A percentile compares a stretch with the other conserved stretches of the same genome.
Conservation (phyloP, 2,329 filamentous ascomycete genomes). For the Lachnellula arida region DNA sequence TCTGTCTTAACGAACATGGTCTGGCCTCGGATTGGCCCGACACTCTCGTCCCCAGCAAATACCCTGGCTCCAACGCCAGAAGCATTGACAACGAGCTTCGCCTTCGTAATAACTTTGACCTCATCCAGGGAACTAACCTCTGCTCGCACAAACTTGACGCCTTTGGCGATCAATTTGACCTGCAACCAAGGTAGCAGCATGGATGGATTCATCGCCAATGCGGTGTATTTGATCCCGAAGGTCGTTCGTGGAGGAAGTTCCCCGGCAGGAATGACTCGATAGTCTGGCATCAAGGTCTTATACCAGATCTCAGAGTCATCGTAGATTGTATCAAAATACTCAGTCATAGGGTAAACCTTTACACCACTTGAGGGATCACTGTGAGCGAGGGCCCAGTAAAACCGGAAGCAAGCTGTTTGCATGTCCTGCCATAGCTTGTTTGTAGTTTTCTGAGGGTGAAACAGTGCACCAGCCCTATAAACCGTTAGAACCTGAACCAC, state of each 20-base stretch:
- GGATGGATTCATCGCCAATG: slow-evolving; percentile 23
- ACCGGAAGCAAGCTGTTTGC: slow-evolving; percentile 21
- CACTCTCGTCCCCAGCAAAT: slow-evolving; percentile 16
- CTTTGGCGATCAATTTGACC: slow-evolving; percentile 9
- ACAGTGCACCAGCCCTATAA: slow-evolving; percentile 25
- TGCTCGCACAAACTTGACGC: slow-evolving; percentile 21
- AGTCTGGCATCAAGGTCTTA: slow-evolving; percentile 20
- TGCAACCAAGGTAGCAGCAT: slow-evolving; percentile 22
- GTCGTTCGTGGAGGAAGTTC: slow-evolving; percentile 15
- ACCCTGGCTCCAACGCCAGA: slow-evolving; percentile 21
- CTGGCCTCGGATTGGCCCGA: slow-evolving; percentile 21
- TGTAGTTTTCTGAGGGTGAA: slow-evolving; percentile 22
- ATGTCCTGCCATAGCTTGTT: slow-evolving; percentile 15
- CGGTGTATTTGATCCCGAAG: slow-evolving; percentile 21
- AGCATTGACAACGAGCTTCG: slow-evolving; percentile 23
- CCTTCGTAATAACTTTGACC: slow-evolving; percentile 6
- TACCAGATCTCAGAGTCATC: slow-evolving; percentile 21
- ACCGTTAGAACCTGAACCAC: background rate
- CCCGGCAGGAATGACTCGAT: slow-evolving; percentile 6
- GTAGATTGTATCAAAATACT: slow-evolving; percentile 19
- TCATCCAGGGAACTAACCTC: slow-evolving; percentile 14
- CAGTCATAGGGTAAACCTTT: slow-evolving; percentile 22
- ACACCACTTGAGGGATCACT: slow-evolving; percentile 20
- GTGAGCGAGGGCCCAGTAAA: slow-evolving; percentile 20
- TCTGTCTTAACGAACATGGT: slow-evolving; percentile 26